phyloP scores from a whole-genome alignment of 2,329 filamentous ascomycete species.

The Beauveria sp. region DNA sequence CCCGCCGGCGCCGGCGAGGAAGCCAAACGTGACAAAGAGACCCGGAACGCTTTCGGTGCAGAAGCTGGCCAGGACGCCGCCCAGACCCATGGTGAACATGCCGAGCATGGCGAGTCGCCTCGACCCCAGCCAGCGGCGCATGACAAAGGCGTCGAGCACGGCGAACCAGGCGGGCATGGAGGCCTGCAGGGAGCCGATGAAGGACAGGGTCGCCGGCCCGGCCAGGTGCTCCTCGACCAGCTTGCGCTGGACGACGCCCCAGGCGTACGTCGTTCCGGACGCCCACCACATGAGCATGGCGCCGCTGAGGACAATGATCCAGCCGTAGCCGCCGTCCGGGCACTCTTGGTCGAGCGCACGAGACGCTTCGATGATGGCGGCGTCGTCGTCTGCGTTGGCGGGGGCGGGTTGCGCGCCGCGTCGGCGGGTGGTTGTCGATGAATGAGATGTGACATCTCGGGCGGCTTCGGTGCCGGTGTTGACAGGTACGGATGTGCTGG shows the following conservation, averaged over 20 bases:
- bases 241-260: slow-evolving; percentile 49
- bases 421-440: neutral
- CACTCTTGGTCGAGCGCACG: slow-evolving; percentile 30
- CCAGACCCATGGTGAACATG: slow-evolving; percentile 37
- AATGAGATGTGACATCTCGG: neutral
- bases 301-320: slow-evolving; percentile 40
- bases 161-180: slow-evolving; percentile 36
- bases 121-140: slow-evolving; percentile 36
- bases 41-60: neutral
- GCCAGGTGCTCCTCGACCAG: slow-evolving; percentile 38
- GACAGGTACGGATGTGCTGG: neutral
- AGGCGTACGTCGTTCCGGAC: slow-evolving; percentile 43
- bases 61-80: slow-evolving; percentile 20
- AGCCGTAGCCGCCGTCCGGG: slow-evolving; percentile 45
- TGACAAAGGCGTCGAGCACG: slow-evolving; percentile 38
- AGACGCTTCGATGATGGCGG: slow-evolving; percentile 28
- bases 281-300: slow-evolving; percentile 44
- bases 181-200: slow-evolving; percentile 43
- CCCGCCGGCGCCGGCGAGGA: slow-evolving; percentile 54
- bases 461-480: neutral
- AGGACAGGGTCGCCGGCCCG: slow-evolving; percentile 43
- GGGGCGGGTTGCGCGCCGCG: neutral
- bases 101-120: slow-evolving; percentile 36
- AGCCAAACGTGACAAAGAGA: slow-evolving; percentile 46
- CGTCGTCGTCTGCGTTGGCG: neutral